phyloP scores from a whole-genome alignment of 179 eudicot species.

The Beta macrorhiza region DNA sequence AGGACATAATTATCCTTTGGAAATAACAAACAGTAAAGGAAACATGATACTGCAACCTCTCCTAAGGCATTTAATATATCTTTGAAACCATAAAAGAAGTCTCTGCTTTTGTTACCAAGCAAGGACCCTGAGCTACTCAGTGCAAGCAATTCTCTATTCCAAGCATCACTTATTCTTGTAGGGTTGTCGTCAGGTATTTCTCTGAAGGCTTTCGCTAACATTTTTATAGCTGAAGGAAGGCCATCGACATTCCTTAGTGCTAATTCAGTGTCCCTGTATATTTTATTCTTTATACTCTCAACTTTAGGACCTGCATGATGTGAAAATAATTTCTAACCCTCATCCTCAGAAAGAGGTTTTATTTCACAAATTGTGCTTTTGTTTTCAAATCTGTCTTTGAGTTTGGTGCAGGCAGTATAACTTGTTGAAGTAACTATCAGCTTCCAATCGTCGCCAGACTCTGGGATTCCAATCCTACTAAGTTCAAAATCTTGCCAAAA shows the following conservation, averaged over 20 bases:
- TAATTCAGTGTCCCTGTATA: conserved; percentile 13
- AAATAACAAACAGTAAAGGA: conserved; percentile 36
- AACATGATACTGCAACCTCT: conserved; percentile 30
- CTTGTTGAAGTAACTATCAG: conserved; percentile 38
- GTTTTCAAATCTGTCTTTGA: conserved; percentile 3
- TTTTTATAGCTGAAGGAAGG: conserved; percentile 24
- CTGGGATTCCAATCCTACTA: conserved; percentile 50
- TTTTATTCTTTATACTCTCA: conserved; percentile 13
- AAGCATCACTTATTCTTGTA: conserved; percentile 10
- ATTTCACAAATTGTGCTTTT: conserved; percentile 30
- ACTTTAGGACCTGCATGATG: conserved; percentile 29
- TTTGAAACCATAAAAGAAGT: conserved; percentile 18
- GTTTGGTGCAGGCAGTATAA: conserved; percentile 28
- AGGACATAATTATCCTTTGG: conserved; percentile 38
- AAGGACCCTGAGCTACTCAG: conserved; percentile 17
- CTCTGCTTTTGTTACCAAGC: conserved; percentile 22
- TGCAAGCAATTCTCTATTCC: conserved; percentile 21
- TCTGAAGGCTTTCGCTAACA: conserved; percentile 22
- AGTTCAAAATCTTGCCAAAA: conserved; percentile 41
- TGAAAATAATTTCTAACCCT: conserved; percentile 43
- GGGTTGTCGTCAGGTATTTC: conserved; percentile 34
- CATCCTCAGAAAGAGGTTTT: conserved; percentile 32
- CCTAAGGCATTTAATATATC: conserved; percentile 32
- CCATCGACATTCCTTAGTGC: conserved; percentile 23
- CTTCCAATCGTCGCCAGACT: conserved; percentile 34